phyloP scores from a whole-genome alignment of 495 filamentous ascomycete species.

The Aspergillus ostianus region DNA sequence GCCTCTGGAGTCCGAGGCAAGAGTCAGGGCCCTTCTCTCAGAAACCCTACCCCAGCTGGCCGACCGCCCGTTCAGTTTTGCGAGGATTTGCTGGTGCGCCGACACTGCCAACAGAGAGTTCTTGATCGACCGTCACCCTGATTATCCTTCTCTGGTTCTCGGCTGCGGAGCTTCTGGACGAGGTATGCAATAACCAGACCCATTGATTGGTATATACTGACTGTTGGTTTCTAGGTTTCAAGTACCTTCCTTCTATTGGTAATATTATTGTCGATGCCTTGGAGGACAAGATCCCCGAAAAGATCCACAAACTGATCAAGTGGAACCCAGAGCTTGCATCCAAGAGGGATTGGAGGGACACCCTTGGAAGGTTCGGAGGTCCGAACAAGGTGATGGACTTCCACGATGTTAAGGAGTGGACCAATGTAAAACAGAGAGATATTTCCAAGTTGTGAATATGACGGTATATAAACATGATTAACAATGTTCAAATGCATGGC shows the following conservation, averaged over 20 bases:
- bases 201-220: background rate
- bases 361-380: slow-evolving; percentile 37
- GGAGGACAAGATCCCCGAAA: slow-evolving; percentile 30
- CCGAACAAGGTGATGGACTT: slow-evolving; percentile 40
- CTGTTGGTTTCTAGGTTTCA: slow-evolving; percentile 26
- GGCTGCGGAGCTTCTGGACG: slow-evolving; percentile 40
- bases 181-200: slow-evolving; percentile 11
- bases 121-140: slow-evolving; percentile 40
- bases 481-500: background rate
- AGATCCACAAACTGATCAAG: slow-evolving; percentile 29
- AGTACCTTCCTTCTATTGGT: slow-evolving; percentile 38
- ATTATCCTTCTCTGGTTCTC: slow-evolving; percentile 33
- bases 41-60: slow-evolving; percentile 46
- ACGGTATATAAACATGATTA: background rate
- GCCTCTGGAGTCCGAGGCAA: slow-evolving; percentile 38
- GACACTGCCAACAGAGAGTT: slow-evolving; percentile 48
- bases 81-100: slow-evolving; percentile 50
- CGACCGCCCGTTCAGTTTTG: slow-evolving; percentile 39
- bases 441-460: slow-evolving; percentile 19
- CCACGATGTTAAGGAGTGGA: slow-evolving; percentile 30
- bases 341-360: slow-evolving; percentile 39
- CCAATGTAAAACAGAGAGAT: slow-evolving; percentile 15
- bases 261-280: slow-evolving; percentile 35
- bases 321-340: slow-evolving; percentile 42
- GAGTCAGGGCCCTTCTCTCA: slow-evolving; percentile 36